Conservation (phyloP, 1,284 basidiomycete genomes). For the Inonotus obliquus region DNA sequence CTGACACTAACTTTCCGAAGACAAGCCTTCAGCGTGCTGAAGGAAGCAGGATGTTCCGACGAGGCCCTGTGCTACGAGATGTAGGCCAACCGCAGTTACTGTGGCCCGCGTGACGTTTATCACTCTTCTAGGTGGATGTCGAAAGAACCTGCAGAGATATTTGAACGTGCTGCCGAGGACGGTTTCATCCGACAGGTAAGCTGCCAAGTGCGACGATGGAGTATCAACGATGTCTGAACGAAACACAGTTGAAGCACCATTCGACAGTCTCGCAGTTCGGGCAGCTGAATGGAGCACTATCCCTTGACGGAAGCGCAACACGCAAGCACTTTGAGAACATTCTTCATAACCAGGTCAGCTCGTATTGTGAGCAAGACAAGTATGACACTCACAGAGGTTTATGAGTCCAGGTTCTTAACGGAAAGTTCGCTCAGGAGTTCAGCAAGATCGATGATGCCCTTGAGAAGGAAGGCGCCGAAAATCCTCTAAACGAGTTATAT, state of each 20-base stretch:
- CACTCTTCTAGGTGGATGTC: constrained; percentile 57
- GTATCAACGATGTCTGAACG: not conserved
- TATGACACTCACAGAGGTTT: not conserved
- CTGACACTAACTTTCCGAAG: constrained; percentile 27
- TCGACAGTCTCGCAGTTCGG: constrained; percentile 60
- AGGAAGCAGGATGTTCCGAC: constrained; percentile 63
- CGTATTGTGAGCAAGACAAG: not conserved
- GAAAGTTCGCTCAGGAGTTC: constrained; percentile 55
- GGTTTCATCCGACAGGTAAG: constrained; percentile 54
- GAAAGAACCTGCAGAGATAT: constrained; percentile 67
- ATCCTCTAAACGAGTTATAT: constrained; percentile 54
- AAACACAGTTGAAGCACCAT: constrained; percentile 50
- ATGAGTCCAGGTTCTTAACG: constrained; percentile 45
- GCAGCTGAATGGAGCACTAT: constrained; percentile 52
- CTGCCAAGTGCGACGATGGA: not conserved
- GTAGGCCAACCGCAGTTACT: constrained; percentile 28
- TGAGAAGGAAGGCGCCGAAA: constrained; percentile 52
- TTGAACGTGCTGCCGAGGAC: constrained; percentile 62
- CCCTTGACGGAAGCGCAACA: constrained; percentile 45
- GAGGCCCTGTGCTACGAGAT: constrained; percentile 66
- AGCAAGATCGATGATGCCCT: constrained; percentile 51
- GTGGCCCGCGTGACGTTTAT: constrained; percentile 3
- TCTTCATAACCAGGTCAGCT: constrained; percentile 47
- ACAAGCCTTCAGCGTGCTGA: constrained; percentile 56
- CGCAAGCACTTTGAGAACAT: constrained; percentile 55